Evolutionary conservation across 768 basidiomycete genomes (phyloP), one percentile per base, ranked within the genome.

Genomic region (Kwoniella newhampshirensis): DNA sequence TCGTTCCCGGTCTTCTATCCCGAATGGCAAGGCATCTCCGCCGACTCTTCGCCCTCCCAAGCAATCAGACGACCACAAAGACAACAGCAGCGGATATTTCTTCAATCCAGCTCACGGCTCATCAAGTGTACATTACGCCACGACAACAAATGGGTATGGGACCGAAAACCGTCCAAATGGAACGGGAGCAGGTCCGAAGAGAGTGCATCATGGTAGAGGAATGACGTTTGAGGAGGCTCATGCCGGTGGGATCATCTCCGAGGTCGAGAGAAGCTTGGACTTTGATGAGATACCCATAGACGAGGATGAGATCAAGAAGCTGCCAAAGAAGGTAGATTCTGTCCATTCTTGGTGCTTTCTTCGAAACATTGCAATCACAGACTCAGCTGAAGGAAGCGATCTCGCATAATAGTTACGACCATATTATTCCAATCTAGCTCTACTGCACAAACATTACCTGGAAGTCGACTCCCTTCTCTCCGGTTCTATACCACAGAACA

Each of bases 391-490:
- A 32, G 25, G n/a, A n/a, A n/a, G n/a, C n/a, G n/a, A n/a, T n/a
- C n/a, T n/a, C n/a, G n/a, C n/a, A n/a, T n/a, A 27, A 44, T 45
- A 73, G 69, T 40, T 72, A 1, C 55, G 74, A 35, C 61, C 61
- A 28, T 76, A 76, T 46, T 76, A 76, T 44, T 46, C 64, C 35
- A 39, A 76, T 40, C 56, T 76, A 32, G 63, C 75, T 1, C 47
- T 49, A 1, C 44, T 76, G 2, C 42, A 61, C 7, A 61, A 62
- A 4, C 69, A 73, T 30, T 76, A 76, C 45, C 8, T 47, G 18
- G 75, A 76, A 59, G 75, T 74, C 4, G 75, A 76, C 36, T 41
- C 30, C 12, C 51, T 76, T 9, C 62, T 76, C 6, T 62, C 71
- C 6, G 73, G 73, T 4, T 61, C 66, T 23, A 47, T 76, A 13